Base-by-base conservation (phyloP, 441 rosid genomes). In the Arabidopsis hybrid region DNA sequence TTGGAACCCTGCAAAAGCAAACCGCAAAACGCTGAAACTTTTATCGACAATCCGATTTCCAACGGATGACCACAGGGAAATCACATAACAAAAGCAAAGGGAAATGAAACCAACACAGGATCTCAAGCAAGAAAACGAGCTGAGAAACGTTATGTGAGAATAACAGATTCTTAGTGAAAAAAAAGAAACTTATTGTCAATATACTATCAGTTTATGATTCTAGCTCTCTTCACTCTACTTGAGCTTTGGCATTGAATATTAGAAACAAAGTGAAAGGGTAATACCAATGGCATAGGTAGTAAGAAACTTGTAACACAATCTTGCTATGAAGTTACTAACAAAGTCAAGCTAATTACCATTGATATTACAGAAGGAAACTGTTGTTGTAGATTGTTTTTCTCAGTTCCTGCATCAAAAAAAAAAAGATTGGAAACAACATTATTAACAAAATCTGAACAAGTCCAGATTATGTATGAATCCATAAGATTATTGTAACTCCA, bases 1-100 rank as follows among this genome's bases (percentile, higher is more conserved):
- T 74, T 65, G 0, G 72, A 60, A 29, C 69, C 76, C 97, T 85
- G 88, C 71, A 50, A 63, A 46, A 59, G 5, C 72, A 71, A 71
- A 50, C 43, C 17, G 34, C 46, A 17, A 45, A 18, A 2, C 1
- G 29, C 9, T 26, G 9, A 74, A 60, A 18, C 40, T 26, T 35
- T n/a, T 1, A 0, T 13, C 21, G 8, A 50, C 26, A 11, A 58
- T 32, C 60, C 7, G 0, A 43, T 14, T 40, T 39, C 10, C 6
- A 55, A 34, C 0, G 0, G 0, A 14, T 32, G n/a, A 10, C 17
- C 6, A 17, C 38, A 21, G 40, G 53, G 49, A 66, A 72, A 17
- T 31, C n/a, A 61, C 40, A 47, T 16, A 17, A 18, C 51, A 42
- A 8, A 40, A 34, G 4, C 38, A 14, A 62, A 50, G 2, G 26